A percentile compares a stretch with the other conserved stretches of the same genome.
Evolutionary conservation across 495 filamentous ascomycete species (phyloP).

Genomic region (Ramalina peruviana): DNA sequence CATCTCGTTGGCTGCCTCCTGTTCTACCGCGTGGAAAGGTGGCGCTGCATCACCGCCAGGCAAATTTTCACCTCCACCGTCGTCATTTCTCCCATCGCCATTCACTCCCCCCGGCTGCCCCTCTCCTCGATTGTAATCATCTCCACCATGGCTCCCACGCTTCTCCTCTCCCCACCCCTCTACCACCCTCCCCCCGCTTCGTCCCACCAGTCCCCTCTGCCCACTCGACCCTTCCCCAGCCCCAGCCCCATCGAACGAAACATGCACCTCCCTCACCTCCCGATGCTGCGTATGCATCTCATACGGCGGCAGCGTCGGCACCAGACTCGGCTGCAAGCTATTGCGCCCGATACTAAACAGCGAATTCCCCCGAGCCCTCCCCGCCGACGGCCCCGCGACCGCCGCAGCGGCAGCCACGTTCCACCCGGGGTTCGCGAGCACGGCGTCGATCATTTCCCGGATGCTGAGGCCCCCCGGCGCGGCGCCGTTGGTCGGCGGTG

Average conservation of each 20-base stretch:
- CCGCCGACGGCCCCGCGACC: background rate
- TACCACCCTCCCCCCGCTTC: background rate
- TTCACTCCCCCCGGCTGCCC: too few relatives aligned
- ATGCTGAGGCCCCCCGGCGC: background rate
- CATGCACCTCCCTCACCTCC: background rate
- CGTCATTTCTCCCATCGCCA: background rate
- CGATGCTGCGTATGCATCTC: background rate
- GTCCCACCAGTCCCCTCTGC: background rate
- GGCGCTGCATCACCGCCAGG: background rate
- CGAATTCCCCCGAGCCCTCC: background rate
- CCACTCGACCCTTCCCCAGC: background rate
- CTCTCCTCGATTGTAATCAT: background rate
- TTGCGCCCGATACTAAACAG: background rate
- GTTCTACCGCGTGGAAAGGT: background rate
- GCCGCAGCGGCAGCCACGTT: background rate
- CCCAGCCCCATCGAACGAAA: background rate
- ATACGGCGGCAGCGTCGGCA: slow-evolving; percentile 2
- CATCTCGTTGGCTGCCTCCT: slow-evolving; percentile 15
- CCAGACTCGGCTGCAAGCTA: background rate
- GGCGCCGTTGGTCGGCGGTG: background rate
- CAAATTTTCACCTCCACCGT: background rate
- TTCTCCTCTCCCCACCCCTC: background rate
- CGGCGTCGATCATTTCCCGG: background rate
- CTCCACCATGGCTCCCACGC: background rate
- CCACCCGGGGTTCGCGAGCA: slow-evolving; percentile 1